Evolutionary conservation across 2,329 filamentous ascomycete species (phyloP), one percentile per base, ranked within the genome.

Genomic region (Pseudopyricularia javanii): DNA sequence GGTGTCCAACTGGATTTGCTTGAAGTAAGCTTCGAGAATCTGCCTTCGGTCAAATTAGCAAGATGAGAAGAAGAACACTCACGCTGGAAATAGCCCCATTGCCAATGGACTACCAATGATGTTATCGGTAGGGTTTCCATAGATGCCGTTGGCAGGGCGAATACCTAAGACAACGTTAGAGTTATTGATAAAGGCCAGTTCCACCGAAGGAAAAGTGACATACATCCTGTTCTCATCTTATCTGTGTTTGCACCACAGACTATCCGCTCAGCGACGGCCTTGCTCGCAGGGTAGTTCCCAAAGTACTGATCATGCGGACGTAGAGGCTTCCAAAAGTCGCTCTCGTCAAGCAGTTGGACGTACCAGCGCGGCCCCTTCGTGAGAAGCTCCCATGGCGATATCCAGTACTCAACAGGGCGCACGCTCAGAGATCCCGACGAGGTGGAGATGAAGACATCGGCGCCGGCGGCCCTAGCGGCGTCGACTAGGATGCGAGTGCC

Each of bases 101-200:
- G 62, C 64, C 37, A 77, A 59, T 47, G 73, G 71, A 1, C 67
- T 60, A 1, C 70, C 71, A 1, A 73, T 67, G 3, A 73, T 67
- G 34, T 71, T 72, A 57, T 77, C 72, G 3, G 66, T 71, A 1
- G 71, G 71, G 48, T 74, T 69, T 3, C 75, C 76, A 54, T 79
- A 79, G 12, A 79, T 69, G 3, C 72, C 73, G 56, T 78, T 76
- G 3, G 71, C 70, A 0, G 76, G 76, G 2, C 76, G 66, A 53
- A 79, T 75, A 45, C 7, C 40, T 45, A 26, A 6, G 14, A 14
- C 7, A 22, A 22, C 14, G 40, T 7, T 24, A 24, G 4, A 12
- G 14, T 30, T 30, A 30, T 5, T 45, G 22, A 45, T 12, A 45
- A 43, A 17, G 35, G 15, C 6, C 4, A 4, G 35, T 17, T 7